Evolutionary conservation across 257 asterid genomes (phyloP), one percentile per base, ranked within the genome.

Genomic region (Nicotiana attenuata): DNA sequence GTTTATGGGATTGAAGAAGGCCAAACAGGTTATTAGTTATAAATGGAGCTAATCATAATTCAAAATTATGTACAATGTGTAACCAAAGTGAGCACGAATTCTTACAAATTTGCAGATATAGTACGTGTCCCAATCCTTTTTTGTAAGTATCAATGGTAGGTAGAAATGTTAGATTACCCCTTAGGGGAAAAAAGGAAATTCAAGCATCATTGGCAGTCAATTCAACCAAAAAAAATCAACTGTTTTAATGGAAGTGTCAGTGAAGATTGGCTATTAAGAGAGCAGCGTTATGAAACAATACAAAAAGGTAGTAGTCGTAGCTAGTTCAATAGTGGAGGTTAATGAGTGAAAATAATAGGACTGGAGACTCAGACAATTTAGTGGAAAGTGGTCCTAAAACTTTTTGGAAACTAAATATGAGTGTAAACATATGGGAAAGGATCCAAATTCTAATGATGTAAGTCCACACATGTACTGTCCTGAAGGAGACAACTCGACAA

Each of bases 401-500:
- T 77, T 68, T 24, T 26, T 28, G 45, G 64, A 29, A 11, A 14
- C 31, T 55, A 67, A 81, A 52, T 41, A 24, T 65, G 57, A 52
- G 59, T 45, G 79, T 73, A 57, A 73, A 47, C 45, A 45, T 22
- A 1, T 71, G 11, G 35, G 60, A 71, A 41, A 45, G 13, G 10
- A 11, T 4, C n/a, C 22, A 67, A 31, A 5, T 41, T 71, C 19
- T 59, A 78, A 84, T 47, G 82, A 85, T 77, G 82, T 50, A 80
- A 86, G 90, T 84, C 92, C 92, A 90, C 90, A 87, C 57, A 86
- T 57, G 35, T 20, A 35, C 38, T 20, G 31, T 63, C 77, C 33
- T 73, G 26, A 65, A 76, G 35, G 68, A 82, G 88, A 87, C 89
- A 87, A 61, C 10, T 81, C 80, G 90, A 84, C 90, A 85, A 14